Evolutionary conservation across 768 basidiomycete species (phyloP), one percentile per base, ranked within the genome.

Genomic region (Clavulina sp.): DNA sequence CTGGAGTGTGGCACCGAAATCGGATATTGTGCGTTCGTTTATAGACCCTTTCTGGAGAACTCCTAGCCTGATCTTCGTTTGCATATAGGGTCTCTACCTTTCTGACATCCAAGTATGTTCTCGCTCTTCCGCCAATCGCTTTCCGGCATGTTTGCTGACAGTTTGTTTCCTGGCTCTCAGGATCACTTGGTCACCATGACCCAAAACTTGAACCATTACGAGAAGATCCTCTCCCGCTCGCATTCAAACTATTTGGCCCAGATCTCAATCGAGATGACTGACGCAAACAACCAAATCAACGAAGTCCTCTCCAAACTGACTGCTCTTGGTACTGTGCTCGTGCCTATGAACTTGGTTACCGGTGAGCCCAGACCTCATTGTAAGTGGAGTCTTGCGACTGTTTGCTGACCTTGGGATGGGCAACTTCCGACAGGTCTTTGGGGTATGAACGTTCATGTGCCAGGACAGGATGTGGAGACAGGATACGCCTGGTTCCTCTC

Each of bases 181-280:
- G 95, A 99, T 65, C 95, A 99, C 68, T 67, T 99, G 65, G 97
- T 97, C 66, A 99, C 95, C 21, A 97, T 97, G 91, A 99, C 95
- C 2, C 95, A 99, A 67, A 97, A 93, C 63, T 64, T 99, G 73
- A 99, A 97, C 64, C 95, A 97, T 67, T 99, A 97, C 70, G 95
- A 99, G 64, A 99, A 97, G 72, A 97, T 99, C 61, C 73, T 99
- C 5, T 97, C 93, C 3, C 81, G 95, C 36, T 96, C 93, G 36
- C 95, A 99, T 66, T 96, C 92, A 33, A 99, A 99, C 64, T 99
- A 99, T 68, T 81, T 99, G 48, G 95, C 95, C 1, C 95, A 97
- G 61, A 99, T 99, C 59, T 95, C 91, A 40, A 97, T 99, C 66
- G 95, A 97, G 70, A 99, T 97, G 93, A 93, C 89, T 32, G 92